Conservation (phyloP, 2,329 filamentous ascomycete species). For the Pseudogymnoascus sp. region DNA sequence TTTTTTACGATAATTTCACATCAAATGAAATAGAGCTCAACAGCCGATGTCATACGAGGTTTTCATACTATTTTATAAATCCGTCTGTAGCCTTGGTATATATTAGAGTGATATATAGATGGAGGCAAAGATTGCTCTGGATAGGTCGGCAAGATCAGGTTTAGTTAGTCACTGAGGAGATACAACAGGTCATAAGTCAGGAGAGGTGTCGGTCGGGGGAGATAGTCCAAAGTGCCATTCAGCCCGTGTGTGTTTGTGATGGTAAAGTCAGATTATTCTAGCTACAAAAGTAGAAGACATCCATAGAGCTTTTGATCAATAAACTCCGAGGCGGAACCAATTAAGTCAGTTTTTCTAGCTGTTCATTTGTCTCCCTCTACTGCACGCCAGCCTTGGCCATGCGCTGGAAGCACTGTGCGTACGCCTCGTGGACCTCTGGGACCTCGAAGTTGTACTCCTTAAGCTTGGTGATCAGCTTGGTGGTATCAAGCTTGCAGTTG, state of each 20-base stretch:
- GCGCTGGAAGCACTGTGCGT: constrained; percentile 54
- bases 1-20: background rate
- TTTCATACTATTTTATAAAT: background rate
- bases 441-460: constrained; percentile 52
- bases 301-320: constrained; percentile 1
- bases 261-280: constrained; percentile 8
- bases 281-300: background rate
- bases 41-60: background rate
- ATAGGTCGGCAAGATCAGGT: background rate
- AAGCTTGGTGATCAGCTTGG: constrained; percentile 54
- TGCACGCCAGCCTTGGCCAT: constrained; percentile 52
- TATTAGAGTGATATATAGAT: background rate
- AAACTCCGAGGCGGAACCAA: background rate
- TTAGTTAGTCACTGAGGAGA: background rate
- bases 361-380: constrained; percentile 28
- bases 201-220: background rate
- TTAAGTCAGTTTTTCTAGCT: constrained; percentile 2
- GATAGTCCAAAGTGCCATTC: background rate
- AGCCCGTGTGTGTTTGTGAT: background rate
- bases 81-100: background rate
- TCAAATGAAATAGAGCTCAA: background rate
- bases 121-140: background rate
- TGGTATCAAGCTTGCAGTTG: constrained; percentile 59
- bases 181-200: background rate
- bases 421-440: constrained; percentile 57